Percentiles rank a stretch among this genome's conserved stretches.
Evolutionary conservation across 768 basidiomycete species (phyloP).

Genomic region (Naganishia kalamii): DNA sequence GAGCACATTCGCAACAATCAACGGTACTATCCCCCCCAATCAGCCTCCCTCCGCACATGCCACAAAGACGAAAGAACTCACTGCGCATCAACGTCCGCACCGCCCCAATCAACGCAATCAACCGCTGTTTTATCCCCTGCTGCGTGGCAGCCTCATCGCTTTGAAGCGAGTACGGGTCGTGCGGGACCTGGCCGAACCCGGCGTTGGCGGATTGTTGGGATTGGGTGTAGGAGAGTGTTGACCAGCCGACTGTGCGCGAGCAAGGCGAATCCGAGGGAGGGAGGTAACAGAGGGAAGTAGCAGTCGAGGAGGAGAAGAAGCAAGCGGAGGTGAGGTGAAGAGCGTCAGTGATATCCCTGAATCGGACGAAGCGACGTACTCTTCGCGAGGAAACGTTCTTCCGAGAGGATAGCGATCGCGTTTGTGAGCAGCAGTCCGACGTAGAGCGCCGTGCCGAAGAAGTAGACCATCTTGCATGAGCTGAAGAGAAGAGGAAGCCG

Average conservation of each 20-base stretch:
- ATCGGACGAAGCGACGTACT: slow-evolving; percentile 70
- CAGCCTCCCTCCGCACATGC: neutral
- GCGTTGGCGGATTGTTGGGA: slow-evolving; percentile 30
- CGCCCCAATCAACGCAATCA: slow-evolving; percentile 88
- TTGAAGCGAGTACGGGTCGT: slow-evolving; percentile 19
- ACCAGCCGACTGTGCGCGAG: slow-evolving; percentile 71
- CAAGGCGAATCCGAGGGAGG: slow-evolving; percentile 28
- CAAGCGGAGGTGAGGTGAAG: too few species aligned
- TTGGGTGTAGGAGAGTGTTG: slow-evolving; percentile 43
- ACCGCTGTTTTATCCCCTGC: slow-evolving; percentile 62
- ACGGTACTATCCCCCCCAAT: slow-evolving; percentile 64
- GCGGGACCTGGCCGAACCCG: slow-evolving; percentile 39
- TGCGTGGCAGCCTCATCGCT: slow-evolving; percentile 4
- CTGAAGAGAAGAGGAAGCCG: neutral
- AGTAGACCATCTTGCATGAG: slow-evolving; percentile 45
- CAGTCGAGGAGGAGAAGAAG: slow-evolving; percentile 6
- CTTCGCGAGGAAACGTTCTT: slow-evolving; percentile 89
- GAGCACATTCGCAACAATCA: slow-evolving; percentile 78
- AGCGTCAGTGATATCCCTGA: too few species aligned
- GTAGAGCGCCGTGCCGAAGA: slow-evolving; percentile 59
- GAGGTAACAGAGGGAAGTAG: slow-evolving; percentile 1
- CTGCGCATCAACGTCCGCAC: slow-evolving; percentile 95
- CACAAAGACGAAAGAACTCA: slow-evolving; percentile 50
- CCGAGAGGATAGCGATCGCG: slow-evolving; percentile 87
- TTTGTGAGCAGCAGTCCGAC: slow-evolving; percentile 82